Evolutionary conservation across 352 stramenopile genomes (phyloP), one percentile per base, ranked within the genome.

Genomic region (Lagenidium giganteum): DNA sequence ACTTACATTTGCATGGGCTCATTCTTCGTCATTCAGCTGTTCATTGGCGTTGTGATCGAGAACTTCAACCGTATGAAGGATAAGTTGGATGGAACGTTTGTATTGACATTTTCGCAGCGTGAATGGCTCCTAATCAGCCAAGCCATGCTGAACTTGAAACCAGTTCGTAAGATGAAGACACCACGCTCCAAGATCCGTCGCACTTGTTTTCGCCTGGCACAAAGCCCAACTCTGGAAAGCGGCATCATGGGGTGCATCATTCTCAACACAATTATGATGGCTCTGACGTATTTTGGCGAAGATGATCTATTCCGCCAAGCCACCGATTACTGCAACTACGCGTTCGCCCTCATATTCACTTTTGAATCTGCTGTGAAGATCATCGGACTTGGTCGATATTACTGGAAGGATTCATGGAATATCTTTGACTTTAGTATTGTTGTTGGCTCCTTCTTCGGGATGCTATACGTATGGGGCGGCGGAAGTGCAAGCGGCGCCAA

Each of bases 1-100:
- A 31, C 71, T 7, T 97, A 95, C 53, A 89, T 96, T 40, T 67
- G 95, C 20, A 54, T 89, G 3, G 84, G 86, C 16, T 73, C 82
- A 17, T 96, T 94, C 55, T 95, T 97, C 51, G 72, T 95, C 17
- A 88, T 95, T 28, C 87, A 96, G 50, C 66, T 96, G 4, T 97
- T 97, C 55, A 86, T 96, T 4, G 89, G 86, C 22, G 85, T 96
- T 20, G 78, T 96, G 42, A 90, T 96, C 25, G 86, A 96, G 47
- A 95, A 95, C 41, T 97, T 96, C 42, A 88, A 88, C 25, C 65
- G 57, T 4, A 83, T 83, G 70, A 83, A 83, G 31, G 64, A 80
- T 23, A 80, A 73, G 28, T 41, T 83, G 17, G 67, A 80, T 33
- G 67, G 70, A 5, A 85, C 72, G 12, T 65, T 64, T 25, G 41